These are phyloP conservation scores for Pseudogymnoascus sp. DNA, from an alignment of 2,329 filamentous ascomycete genomes.

Conservation along the genomic window DNA sequence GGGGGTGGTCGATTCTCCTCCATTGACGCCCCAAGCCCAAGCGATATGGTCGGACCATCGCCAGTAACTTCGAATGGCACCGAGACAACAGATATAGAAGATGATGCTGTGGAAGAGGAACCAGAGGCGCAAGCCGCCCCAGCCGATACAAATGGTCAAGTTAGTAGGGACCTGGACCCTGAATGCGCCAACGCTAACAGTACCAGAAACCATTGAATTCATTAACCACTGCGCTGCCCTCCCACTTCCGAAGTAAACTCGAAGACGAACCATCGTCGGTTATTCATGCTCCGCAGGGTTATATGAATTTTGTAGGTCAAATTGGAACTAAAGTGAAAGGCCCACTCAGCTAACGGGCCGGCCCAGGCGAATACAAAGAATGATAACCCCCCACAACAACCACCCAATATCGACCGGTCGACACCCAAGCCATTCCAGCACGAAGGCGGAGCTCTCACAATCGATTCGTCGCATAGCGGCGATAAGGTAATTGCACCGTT, in stretches of 20 bases:
- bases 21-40: constrained; percentile 44
- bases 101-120: constrained; percentile 60
- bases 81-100: constrained; percentile 75
- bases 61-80: constrained; percentile 82
- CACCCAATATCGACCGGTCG: constrained; percentile 9
- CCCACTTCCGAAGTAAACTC: constrained; percentile 48
- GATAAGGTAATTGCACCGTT: constrained; percentile 22
- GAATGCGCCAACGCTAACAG: background rate
- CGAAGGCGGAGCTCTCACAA: background rate
- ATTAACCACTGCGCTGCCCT: constrained; percentile 49
- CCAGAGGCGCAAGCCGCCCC: constrained; percentile 29
- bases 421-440: constrained; percentile 9
- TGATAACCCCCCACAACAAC: constrained; percentile 16
- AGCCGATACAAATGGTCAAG: constrained; percentile 26
- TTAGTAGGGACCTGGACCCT: constrained; percentile 2
- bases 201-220: background rate
- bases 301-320: constrained; percentile 64
- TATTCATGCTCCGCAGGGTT: constrained; percentile 82
- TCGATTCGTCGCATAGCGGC: constrained; percentile 12
- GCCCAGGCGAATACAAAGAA: constrained; percentile 18
- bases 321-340: background rate
- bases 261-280: constrained; percentile 80
- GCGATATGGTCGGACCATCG: constrained; percentile 69
- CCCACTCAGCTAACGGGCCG: constrained; percentile 2
- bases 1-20: constrained; percentile 24